phyloP scores from a whole-genome alignment of 306 rosid species.

The Casuarina equisetifolia region DNA sequence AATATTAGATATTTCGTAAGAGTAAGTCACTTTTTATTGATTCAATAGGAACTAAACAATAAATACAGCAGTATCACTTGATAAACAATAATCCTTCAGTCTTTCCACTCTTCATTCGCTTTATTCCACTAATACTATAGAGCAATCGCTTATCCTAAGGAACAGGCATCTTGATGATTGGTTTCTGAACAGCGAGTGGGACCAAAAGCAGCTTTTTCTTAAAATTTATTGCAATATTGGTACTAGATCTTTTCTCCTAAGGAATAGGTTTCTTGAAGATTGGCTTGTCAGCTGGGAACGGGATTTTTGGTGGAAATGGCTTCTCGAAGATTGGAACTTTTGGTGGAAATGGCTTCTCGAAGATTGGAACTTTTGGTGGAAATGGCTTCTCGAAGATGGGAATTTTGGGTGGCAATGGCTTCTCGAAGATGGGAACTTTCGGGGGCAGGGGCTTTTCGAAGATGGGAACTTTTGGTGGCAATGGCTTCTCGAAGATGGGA shows the following conservation, averaged over 20 bases:
- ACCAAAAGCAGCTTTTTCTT: too few species aligned
- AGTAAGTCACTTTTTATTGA: too few species aligned
- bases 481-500: neutral
- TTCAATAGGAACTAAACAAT: too few species aligned
- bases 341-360: conserved; percentile 3
- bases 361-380: conserved; percentile 9
- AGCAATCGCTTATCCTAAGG: too few species aligned
- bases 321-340: neutral
- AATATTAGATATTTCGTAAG: too few species aligned
- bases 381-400: conserved; percentile 30
- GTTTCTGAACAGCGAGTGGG: too few species aligned
- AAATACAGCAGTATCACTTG: neutral
- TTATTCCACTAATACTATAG: neutral
- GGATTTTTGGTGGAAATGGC: neutral
- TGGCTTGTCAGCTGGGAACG: neutral
- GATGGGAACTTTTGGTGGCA: neutral
- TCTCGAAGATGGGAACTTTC: neutral
- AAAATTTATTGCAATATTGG: too few species aligned
- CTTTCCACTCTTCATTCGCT: neutral
- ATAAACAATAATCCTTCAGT: neutral
- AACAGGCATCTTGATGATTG: too few species aligned
- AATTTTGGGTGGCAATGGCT: neutral
- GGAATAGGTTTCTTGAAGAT: conserved; percentile 1
- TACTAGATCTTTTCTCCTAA: neutral
- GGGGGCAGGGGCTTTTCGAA: conserved; percentile 15